Evolutionary conservation across 2,329 filamentous ascomycete genomes (phyloP).

Genomic region (Pseudopithomyces maydicus): DNA sequence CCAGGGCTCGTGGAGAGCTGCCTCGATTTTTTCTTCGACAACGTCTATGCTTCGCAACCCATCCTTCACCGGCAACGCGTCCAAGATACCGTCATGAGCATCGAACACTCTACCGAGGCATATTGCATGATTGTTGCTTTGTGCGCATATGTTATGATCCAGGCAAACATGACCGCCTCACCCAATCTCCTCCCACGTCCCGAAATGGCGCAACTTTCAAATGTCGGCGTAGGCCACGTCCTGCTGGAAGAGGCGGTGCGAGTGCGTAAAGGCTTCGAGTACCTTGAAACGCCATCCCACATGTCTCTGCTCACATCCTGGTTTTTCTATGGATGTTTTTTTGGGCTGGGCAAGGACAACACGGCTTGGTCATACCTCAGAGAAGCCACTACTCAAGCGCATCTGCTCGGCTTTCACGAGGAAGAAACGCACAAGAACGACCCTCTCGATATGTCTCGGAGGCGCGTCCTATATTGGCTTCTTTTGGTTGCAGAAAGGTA

Average conservation of each 20-base stretch:
- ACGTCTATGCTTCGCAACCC: constrained; percentile 69
- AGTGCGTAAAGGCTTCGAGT: constrained; percentile 62
- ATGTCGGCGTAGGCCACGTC: constrained; percentile 55
- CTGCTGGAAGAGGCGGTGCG: constrained; percentile 64
- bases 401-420: constrained; percentile 64
- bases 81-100: constrained; percentile 59
- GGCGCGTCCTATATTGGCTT: constrained; percentile 65
- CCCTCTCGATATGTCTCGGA: constrained; percentile 58
- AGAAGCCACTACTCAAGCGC: constrained; percentile 65
- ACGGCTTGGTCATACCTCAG: constrained; percentile 67
- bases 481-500: constrained; percentile 67
- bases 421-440: constrained; percentile 60
- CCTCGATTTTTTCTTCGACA: constrained; percentile 65
- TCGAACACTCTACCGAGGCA: constrained; percentile 59
- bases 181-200: constrained; percentile 54
- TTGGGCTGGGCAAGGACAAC: constrained; percentile 65
- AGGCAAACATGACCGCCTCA: constrained; percentile 53
- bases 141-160: constrained; percentile 57
- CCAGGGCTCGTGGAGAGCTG: constrained; percentile 58
- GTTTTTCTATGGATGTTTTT: constrained; percentile 65
- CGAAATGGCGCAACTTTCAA: constrained; percentile 48
- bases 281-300: constrained; percentile 60
- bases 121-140: constrained; percentile 62
- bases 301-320: constrained; percentile 66
- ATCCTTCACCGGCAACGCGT: constrained; percentile 58